Base-by-base conservation (phyloP, 495 filamentous ascomycete genomes). In the Corynascus novoguineensis region DNA sequence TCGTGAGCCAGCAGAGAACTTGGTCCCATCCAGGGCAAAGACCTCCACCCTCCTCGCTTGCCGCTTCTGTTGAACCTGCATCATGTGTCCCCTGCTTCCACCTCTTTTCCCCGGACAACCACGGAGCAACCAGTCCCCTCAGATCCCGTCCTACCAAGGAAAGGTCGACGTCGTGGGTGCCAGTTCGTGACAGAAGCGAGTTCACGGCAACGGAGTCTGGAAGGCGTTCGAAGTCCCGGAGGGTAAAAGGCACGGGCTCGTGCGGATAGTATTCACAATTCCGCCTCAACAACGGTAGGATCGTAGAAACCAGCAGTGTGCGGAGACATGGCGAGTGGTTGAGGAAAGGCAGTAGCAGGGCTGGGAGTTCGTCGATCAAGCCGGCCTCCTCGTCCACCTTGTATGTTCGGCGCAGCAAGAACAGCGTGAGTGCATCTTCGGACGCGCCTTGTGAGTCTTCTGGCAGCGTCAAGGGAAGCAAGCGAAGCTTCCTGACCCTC, bases 241-340 rank as follows among this genome's bases (percentile, higher is more conserved):
- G 71, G 3, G 84, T 83, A 32, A 83, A 72, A 8, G 72, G 62
- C 12, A 75, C 71, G 14, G 77, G 78, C 11, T 79, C 76, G 28
- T 80, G 69, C 0, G 87, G 82, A 59, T 95, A 87, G 64, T 90
- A 93, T 74, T 93, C 89, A 67, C 87, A 87, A 63, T 87, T 87
- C n/a, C 90, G 76, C 50, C 91, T 81, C 15, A 92, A 72, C 1
- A 95, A 75, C 0, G 91, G 91, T 22, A 97, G 74, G 19, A 95
- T 75, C 19, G 78, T 84, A 1, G 90, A 90, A 27, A 95, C 80
- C 65, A 89, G 78, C 86, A 90, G 90, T 42, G 77, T 83, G 56
- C 86, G 81, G 47, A 96, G 70, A 38, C 76, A 76, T 14, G 83
- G 74, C 15, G 84, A 84, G 50, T 79, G 83, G 34, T 84, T 71